These are phyloP conservation scores for Hyaloperonospora arabidopsidis DNA, from an alignment of 352 stramenopile species.

Conservation along the genomic window DNA sequence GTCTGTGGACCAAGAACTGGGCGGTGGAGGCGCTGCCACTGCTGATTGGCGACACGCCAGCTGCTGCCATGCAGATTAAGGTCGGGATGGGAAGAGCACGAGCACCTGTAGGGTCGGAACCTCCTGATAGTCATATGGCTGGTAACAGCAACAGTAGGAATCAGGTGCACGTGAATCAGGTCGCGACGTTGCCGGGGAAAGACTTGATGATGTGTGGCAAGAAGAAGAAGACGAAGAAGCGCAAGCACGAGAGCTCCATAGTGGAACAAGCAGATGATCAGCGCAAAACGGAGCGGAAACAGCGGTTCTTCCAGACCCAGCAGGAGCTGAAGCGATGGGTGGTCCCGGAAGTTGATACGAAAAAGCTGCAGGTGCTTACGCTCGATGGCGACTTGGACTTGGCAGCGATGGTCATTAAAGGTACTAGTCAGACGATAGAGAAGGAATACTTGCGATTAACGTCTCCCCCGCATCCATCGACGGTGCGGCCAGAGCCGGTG, in stretches of 20 bases:
- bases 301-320: conserved; percentile 73
- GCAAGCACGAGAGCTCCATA: conserved; percentile 44
- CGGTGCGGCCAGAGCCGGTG: conserved; percentile 90
- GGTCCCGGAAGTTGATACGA: conserved; percentile 58
- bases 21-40: conserved; percentile 58
- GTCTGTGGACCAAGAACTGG: conserved; percentile 84
- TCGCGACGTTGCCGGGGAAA: conserved; percentile 44
- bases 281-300: conserved; percentile 66
- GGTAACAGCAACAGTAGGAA: conserved; percentile 7
- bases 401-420: conserved; percentile 88
- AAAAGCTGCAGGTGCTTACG: conserved; percentile 68
- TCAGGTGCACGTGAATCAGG: conserved; percentile 23
- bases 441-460: conserved; percentile 98
- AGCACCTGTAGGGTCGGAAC: too few species aligned
- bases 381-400: conserved; percentile 74
- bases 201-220: conserved; percentile 35
- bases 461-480: conserved; percentile 89
- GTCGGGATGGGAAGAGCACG: conserved; percentile 12
- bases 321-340: conserved; percentile 54
- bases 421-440: conserved; percentile 92
- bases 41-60: conserved; percentile 42
- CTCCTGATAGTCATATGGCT: too few species aligned
- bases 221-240: conserved; percentile 59
- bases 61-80: conserved; percentile 21
- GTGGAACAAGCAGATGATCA: conserved; percentile 40